Evolutionary conservation across 148 eudicot genomes (phyloP), one percentile per base, ranked within the genome.

Genomic region (Rheum nobile): DNA sequence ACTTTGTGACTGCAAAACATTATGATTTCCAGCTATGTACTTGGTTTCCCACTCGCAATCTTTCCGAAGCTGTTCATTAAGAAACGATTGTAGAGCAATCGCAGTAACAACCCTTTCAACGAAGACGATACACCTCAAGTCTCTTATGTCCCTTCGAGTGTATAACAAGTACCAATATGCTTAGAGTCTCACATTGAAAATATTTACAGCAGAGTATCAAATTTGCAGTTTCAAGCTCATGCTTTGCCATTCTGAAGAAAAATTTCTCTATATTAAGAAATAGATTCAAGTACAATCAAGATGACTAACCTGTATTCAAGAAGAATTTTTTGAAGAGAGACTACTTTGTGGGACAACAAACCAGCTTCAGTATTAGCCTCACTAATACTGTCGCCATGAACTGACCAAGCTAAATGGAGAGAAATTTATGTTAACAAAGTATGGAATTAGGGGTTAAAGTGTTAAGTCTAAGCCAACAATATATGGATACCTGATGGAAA

Each of bases 51-150:
- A 92, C 6, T 88, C 94, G 77, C 63, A 71, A 2, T 68, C 63
- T 74, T 81, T 59, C 37, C 75, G 84, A 74, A 92, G 88, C 71
- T 86, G 74, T 63, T 82, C 86, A 54, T 55, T 83, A 78, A 92
- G 75, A 35, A 90, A 73, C 31, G 69, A 75, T 72, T 80, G 79
- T 71, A 95, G 85, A 72, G 84, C 92, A 83, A 87, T 80, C 11
- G 99, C 92, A 46, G 96, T 90, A 44, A 88, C 71, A 29, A 90
- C 88, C 82, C 97, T 84, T 71, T 92, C 88, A 24, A 92, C 99
- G 72, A 95, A 95, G 34, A 95, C 74, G 61, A 95, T 95, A 52
- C 99, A 90, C 80, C 97, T 83, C 82, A 95, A 61, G 74, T 92
- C 94, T 67, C 83, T 83, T 16, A 77, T 13, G 24, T 82, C 74